Evolutionary conservation across 331 rosid species (phyloP).

Genomic region (Quercus tomentella): DNA sequence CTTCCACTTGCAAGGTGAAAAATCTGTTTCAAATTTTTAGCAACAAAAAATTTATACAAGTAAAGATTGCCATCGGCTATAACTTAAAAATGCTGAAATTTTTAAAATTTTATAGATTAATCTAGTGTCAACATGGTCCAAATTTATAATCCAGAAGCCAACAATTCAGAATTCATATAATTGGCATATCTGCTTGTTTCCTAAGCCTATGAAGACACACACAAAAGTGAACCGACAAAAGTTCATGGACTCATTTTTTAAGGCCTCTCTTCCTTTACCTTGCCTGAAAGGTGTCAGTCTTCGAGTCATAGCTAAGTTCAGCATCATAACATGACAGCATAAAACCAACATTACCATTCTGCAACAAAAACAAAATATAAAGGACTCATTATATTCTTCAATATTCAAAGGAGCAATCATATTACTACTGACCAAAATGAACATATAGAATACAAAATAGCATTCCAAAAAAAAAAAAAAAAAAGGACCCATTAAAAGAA

Average conservation of each 20-base stretch:
- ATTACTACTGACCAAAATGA: background rate
- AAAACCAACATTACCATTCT: constrained; percentile 93
- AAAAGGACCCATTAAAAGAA: background rate
- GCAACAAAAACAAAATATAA: constrained; percentile 18
- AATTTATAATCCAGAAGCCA: background rate
- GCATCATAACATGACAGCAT: constrained; percentile 97
- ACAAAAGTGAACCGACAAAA: background rate
- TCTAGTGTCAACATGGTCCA: background rate
- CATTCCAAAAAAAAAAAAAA: background rate
- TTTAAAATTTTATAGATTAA: background rate
- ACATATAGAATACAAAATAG: background rate
- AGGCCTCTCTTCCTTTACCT: constrained; percentile 48
- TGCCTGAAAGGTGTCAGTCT: constrained; percentile 71
- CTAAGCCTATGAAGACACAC: background rate
- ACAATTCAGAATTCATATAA: background rate
- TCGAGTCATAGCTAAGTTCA: constrained; percentile 57
- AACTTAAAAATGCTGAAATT: background rate
- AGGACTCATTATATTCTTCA: constrained; percentile 3
- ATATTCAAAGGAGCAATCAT: background rate
- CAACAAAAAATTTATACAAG: background rate
- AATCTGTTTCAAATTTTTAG: background rate
- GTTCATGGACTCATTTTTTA: background rate
- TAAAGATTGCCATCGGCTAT: background rate
- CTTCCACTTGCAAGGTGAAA: background rate
- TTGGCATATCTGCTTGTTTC: background rate